Percentiles rank a stretch among this genome's conserved stretches.
Conservation (phyloP, 1,139 yeast genomes). For the Spencermartinsiella ligniputridi region DNA sequence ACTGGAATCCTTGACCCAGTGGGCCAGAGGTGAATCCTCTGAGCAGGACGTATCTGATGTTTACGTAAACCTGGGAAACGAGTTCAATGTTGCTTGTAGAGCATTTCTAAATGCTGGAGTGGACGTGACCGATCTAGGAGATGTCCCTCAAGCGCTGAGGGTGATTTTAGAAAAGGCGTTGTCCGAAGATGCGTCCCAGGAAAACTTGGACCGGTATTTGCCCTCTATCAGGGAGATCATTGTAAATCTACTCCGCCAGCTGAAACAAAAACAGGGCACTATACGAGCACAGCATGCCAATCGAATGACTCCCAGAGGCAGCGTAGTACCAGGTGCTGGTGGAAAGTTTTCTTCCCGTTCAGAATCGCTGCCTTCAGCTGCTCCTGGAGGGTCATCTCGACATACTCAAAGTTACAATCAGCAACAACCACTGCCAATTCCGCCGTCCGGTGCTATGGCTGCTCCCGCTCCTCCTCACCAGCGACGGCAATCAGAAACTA, state of each 20-base stretch:
- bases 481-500: not conserved
- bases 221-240: conserved; percentile 87
- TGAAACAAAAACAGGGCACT: conserved; percentile 66
- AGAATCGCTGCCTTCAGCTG: conserved; percentile 5
- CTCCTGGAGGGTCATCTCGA: not conserved
- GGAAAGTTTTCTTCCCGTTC: not conserved
- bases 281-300: conserved; percentile 10
- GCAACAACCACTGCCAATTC: conserved; percentile 12
- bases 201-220: conserved; percentile 69
- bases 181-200: conserved; percentile 81
- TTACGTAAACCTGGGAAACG: conserved; percentile 89
- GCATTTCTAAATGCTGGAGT: conserved; percentile 67
- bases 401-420: not conserved
- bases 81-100: conserved; percentile 80
- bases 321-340: not conserved
- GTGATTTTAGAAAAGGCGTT: conserved; percentile 81
- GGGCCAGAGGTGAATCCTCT: conserved; percentile 79
- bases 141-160: conserved; percentile 70
- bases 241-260: conserved; percentile 70
- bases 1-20: conserved; percentile 76
- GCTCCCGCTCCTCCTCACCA: not conserved
- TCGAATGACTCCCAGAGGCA: not conserved
- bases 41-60: conserved; percentile 88
- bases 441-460: conserved; percentile 3
- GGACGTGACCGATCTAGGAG: conserved; percentile 66